Percentiles rank a stretch among this genome's conserved stretches.
phyloP scores from a whole-genome alignment of 2,329 filamentous ascomycete species.

The Davidsoniella neocaledoniae region DNA sequence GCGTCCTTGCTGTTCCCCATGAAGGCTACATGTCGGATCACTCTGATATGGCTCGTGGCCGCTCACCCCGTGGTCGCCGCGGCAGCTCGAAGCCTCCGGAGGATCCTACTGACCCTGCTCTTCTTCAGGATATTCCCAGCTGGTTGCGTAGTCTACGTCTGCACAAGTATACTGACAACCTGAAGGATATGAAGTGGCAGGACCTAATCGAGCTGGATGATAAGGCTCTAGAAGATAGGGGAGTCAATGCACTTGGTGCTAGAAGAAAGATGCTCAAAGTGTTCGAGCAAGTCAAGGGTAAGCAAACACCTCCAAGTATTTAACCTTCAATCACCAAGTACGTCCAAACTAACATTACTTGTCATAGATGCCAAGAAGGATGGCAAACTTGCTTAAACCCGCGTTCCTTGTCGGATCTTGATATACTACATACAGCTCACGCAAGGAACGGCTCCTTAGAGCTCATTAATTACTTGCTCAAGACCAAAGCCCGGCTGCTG shows the following conservation, averaged over 20 bases:
- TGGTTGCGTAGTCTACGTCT: constrained; percentile 89
- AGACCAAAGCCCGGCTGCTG: constrained; percentile 3
- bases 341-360: not conserved
- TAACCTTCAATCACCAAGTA: not conserved
- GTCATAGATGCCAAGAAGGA: constrained; percentile 12
- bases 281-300: constrained; percentile 85
- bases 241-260: constrained; percentile 87
- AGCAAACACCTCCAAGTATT: constrained; percentile 13
- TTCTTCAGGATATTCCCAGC: constrained; percentile 87
- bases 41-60: constrained; percentile 75
- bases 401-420: not conserved
- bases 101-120: constrained; percentile 78
- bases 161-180: constrained; percentile 96
- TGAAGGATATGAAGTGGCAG: constrained; percentile 95
- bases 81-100: constrained; percentile 96
- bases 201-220: constrained; percentile 87
- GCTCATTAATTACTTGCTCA: not conserved
- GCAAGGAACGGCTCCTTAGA: too few species aligned
- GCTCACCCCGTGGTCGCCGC: constrained; percentile 78
- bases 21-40: constrained; percentile 91
- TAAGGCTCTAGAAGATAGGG: constrained; percentile 77
- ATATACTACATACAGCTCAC: too few species aligned
- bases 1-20: constrained; percentile 52
- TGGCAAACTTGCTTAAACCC: constrained; percentile 10
- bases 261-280: constrained; percentile 98